phyloP scores from a whole-genome alignment of 106 monocot species.

The Apostasia shenzhenica region DNA sequence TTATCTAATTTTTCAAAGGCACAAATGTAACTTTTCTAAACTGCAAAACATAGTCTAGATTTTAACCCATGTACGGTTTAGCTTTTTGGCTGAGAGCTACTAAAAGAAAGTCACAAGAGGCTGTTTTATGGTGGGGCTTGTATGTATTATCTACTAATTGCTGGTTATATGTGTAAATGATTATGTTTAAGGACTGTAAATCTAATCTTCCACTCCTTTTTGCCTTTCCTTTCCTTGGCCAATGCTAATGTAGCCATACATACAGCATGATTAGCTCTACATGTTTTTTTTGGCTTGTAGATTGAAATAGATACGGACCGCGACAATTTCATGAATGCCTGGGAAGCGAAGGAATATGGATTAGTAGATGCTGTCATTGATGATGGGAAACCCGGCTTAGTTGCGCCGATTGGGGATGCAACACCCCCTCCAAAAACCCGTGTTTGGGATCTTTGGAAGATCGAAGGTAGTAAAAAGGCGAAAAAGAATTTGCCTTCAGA shows the following conservation, averaged over 20 bases:
- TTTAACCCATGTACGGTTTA: too few relatives aligned
- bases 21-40: too few relatives aligned
- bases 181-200: too few relatives aligned
- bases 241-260: neutral
- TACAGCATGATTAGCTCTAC: too few relatives aligned
- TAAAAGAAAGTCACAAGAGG: too few relatives aligned
- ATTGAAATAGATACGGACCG: constrained; percentile 79
- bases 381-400: constrained; percentile 88
- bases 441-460: constrained; percentile 76
- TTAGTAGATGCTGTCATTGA: constrained; percentile 84
- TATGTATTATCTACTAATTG: too few relatives aligned
- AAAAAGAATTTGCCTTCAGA: constrained; percentile 72
- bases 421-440: constrained; percentile 75
- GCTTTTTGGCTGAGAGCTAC: too few relatives aligned
- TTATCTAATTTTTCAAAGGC: too few relatives aligned
- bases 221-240: neutral
- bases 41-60: too few relatives aligned
- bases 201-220: neutral
- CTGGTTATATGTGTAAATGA: too few relatives aligned
- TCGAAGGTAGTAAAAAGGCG: constrained; percentile 70
- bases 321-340: constrained; percentile 95
- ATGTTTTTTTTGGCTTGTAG: constrained; percentile 20
- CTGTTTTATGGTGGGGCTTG: too few relatives aligned
- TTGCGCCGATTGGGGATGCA: constrained; percentile 73
- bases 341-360: constrained; percentile 96